Base-by-base conservation (phyloP, 805 yeast species). In the Hyphopichia homilentoma region DNA sequence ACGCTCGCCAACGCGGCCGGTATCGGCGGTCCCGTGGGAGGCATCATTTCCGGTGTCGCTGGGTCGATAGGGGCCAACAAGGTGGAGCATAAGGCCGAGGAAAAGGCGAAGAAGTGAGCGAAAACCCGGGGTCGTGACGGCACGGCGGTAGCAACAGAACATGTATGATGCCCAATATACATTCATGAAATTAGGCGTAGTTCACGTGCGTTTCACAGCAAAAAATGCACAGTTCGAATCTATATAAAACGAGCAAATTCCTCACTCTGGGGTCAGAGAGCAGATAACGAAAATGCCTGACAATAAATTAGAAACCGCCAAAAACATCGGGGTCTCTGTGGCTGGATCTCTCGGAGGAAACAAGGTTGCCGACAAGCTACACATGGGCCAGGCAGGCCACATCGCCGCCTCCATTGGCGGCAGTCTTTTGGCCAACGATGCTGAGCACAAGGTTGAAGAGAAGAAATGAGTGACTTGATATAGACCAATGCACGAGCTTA, bases 331-430 rank as follows among this genome's bases (percentile, higher is more conserved):
- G 5, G 61, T 54, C 14, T 48, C 58, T 4, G 59, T 61, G 22
- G 65, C 53, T 4, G 68, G 68, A 4, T 58, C 65, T n/a, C n/a
- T 61, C 13, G 64, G 54, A 4, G 68, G 62, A n/a, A 57, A 54
- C 44, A 58, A 59, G 45, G 54, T 57, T 6, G 68, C 68, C 13
- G 65, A 61, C 35, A 50, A 47, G 29, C 43, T 56, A 15, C 48
- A 43, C 14, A 33, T 57, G 25, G 68, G 68, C 3, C 35, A 38
- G 8, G 61, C 40, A 3, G 65, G 65, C 13, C 67, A 61, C 39
- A 47, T 61, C 35, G 65, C 53, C 8, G 40, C 54, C 25, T 54
- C 62, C 1, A 41, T 61, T 21, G 57, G 51, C 6, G 68, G 68
- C 3, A 49, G 63, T 7, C 37, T 61, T 8, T 57, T 45, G 29